Conservation (phyloP, 2,329 filamentous ascomycete species). For the Diatrype stigma region DNA sequence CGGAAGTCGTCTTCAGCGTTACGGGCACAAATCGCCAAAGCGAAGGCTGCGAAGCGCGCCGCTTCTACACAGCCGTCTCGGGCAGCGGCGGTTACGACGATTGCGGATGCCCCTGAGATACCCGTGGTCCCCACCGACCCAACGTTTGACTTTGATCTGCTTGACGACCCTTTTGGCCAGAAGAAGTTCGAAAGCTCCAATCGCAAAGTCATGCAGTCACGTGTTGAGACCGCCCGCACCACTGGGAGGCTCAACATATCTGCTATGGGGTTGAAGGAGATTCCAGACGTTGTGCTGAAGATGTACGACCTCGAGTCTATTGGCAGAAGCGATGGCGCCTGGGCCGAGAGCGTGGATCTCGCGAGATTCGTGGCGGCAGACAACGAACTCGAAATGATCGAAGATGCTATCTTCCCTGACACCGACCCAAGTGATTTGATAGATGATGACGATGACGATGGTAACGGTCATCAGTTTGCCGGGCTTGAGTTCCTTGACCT, state of each 20-base stretch:
- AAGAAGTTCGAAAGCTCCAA: constrained; percentile 51
- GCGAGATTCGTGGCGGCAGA: constrained; percentile 81
- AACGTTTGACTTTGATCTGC: constrained; percentile 55
- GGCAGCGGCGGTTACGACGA: constrained; percentile 14
- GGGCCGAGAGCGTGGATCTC: constrained; percentile 90
- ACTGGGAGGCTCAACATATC: constrained; percentile 86
- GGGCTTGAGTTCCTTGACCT: constrained; percentile 78
- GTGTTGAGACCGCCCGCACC: constrained; percentile 67
- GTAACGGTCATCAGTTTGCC: constrained; percentile 71
- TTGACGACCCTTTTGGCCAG: constrained; percentile 69
- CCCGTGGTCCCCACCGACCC: constrained; percentile 44
- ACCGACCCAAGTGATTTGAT: constrained; percentile 50
- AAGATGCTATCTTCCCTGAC: constrained; percentile 77
- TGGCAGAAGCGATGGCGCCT: constrained; percentile 61
- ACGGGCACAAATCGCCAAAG: constrained; percentile 87
- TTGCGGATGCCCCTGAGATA: constrained; percentile 23
- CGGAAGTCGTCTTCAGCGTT: constrained; percentile 74
- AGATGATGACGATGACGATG: constrained; percentile 65
- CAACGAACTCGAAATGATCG: constrained; percentile 75
- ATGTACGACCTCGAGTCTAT: constrained; percentile 83
- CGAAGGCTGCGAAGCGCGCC: constrained; percentile 74
- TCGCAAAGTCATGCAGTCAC: constrained; percentile 66
- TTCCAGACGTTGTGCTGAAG: constrained; percentile 76
- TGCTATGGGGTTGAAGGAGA: constrained; percentile 71
- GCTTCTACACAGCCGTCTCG: constrained; percentile 33